Conservation (phyloP, 257 asterid genomes). For the Salvia rosmarinus region DNA sequence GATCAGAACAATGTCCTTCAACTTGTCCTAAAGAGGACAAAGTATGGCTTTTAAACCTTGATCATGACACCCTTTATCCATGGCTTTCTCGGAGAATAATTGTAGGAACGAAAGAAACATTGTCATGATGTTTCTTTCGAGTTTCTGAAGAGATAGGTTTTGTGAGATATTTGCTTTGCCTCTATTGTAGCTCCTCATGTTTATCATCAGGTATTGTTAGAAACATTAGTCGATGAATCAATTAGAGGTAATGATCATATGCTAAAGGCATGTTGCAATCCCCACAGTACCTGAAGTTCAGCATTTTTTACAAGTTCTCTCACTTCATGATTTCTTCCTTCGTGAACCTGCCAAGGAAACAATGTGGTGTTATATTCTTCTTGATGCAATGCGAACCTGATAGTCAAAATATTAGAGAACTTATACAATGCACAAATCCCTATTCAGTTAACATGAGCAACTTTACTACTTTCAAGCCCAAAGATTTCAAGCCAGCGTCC, state of each 20-base stretch:
- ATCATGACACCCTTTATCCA: neutral
- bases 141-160: neutral
- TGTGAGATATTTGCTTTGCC: conserved; percentile 7
- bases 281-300: conserved; percentile 84
- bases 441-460: conserved; percentile 5
- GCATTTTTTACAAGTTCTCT: conserved; percentile 97
- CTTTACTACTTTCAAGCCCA: too few relatives aligned
- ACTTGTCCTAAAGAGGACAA: conserved; percentile 16
- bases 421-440: neutral
- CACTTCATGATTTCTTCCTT: conserved; percentile 98
- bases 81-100: neutral
- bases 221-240: conserved; percentile 13
- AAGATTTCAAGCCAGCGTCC: neutral
- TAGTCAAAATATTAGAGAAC: neutral
- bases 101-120: neutral
- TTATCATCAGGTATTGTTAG: conserved; percentile 10
- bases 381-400: neutral
- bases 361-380: conserved; percentile 11
- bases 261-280: conserved; percentile 22
- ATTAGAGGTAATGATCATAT: conserved; percentile 4
- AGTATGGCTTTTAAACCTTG: too few relatives aligned
- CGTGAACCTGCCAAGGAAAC: conserved; percentile 72
- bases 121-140: neutral
- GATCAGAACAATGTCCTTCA: neutral
- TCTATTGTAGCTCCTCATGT: neutral